Evolutionary conservation across 164 flowering plant species (phyloP), one percentile per base, ranked within the genome.

Genomic region (Cinnamomum micranthum): DNA sequence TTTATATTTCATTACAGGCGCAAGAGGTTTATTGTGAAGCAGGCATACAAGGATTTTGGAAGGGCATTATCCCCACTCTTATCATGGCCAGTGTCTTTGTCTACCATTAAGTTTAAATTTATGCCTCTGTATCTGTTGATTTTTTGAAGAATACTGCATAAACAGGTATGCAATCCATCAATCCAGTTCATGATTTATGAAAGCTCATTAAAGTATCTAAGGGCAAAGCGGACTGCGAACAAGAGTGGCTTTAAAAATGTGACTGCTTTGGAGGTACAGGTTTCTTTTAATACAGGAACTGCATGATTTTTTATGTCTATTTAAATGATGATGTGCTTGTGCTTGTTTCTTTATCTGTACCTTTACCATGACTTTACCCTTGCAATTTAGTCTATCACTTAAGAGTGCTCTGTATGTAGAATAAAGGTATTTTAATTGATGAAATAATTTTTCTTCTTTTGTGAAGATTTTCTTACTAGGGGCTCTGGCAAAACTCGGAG

Each of bases 121-220:
- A 67, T 67, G 50, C 22, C 70, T 22, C 27, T 19, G 17, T 4
- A 67, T 15, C 70, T 64, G 23, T 27, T 67, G 70, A 27, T 66
- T 24, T 25, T 66, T 10, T 14, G 69, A 13, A 28, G 2, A 19
- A 69, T 66, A 59, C 63, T 69, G 25, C 65, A 17, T 58, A 80
- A 50, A 47, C 85, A 91, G 96, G 96, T 91, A 4, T 87, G 91
- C 85, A 92, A 92, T 80, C 97, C 97, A 55, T 90, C 97, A 17
- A 92, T 92, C 70, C 97, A 92, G 75, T 92, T 92, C 77, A 92
- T 92, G 97, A 87, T 92, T 74, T 92, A 92, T 80, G 97, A 92
- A 82, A 88, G 76, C 74, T 83, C 82, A 4, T 76, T 89, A 66
- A 90, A 88, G 82, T 81, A 77, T 77, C 80, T 91, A n/a, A 89